These are phyloP conservation scores for Lentinula lateritia DNA, from an alignment of 768 basidiomycete species.

Conservation along the genomic window DNA sequence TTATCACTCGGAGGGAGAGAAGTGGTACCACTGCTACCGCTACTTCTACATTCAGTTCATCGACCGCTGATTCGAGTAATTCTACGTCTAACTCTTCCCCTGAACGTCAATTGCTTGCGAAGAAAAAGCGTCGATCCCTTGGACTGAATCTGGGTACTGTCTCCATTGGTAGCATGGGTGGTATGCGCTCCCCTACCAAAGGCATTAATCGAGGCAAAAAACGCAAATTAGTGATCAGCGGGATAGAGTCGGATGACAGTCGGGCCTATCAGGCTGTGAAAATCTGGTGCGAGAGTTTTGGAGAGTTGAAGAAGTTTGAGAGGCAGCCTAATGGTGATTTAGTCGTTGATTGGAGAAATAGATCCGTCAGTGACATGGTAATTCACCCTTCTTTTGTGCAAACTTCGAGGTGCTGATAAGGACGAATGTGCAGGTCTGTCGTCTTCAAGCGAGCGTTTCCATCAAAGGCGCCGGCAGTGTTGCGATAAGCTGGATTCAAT, in stretches of 20 bases:
- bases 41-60: conserved; percentile 1
- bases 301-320: conserved; percentile 26
- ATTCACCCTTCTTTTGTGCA: conserved; percentile 9
- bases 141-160: not conserved
- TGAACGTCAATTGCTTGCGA: not conserved
- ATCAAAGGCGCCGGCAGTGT: conserved; percentile 37
- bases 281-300: conserved; percentile 31
- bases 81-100: not conserved
- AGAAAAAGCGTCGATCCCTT: not conserved
- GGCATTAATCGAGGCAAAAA: conserved; percentile 11
- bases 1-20: not conserved
- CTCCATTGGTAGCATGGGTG: not conserved
- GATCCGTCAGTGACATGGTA: conserved; percentile 33
- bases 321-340: conserved; percentile 20
- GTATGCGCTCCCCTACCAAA: not conserved
- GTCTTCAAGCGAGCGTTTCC: conserved; percentile 30
- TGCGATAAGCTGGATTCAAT: conserved; percentile 25
- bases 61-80: not conserved
- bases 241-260: conserved; percentile 19
- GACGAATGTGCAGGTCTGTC: conserved; percentile 24
- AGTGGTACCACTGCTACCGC: not conserved
- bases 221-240: conserved; percentile 27
- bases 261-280: conserved; percentile 24
- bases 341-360: conserved; percentile 30
- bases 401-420: not conserved